phyloP scores from a whole-genome alignment of 2,329 filamentous ascomycete genomes.

The Ceratocystis albifundus region DNA sequence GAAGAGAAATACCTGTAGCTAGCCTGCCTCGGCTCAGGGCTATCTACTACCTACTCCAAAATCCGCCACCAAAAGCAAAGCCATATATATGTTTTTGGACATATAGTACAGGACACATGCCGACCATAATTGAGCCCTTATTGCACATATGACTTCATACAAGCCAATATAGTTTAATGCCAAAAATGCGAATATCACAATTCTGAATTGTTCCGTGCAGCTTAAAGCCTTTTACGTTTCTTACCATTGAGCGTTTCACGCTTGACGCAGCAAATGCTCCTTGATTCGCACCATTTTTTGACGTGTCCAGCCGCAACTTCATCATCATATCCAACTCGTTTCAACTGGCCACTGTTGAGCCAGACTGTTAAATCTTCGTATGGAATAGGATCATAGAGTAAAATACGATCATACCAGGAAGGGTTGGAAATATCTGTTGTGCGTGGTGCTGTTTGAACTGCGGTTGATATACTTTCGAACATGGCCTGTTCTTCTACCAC shows the following conservation, averaged over 20 bases:
- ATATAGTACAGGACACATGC: not conserved
- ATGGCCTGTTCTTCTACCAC: constrained; percentile 36
- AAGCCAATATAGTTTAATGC: not conserved
- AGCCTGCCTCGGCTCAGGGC: not conserved
- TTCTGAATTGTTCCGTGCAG: not conserved
- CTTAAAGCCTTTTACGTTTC: constrained; percentile 40
- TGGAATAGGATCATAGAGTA: constrained; percentile 84
- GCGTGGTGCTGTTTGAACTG: constrained; percentile 41
- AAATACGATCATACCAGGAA: constrained; percentile 84
- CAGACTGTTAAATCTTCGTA: constrained; percentile 75
- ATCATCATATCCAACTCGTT: constrained; percentile 50
- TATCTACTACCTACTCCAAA: not conserved
- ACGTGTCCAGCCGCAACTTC: constrained; percentile 55
- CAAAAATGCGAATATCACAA: not conserved
- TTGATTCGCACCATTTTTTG: constrained; percentile 81
- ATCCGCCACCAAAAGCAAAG: not conserved
- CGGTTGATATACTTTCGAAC: constrained; percentile 44
- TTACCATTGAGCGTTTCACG: constrained; percentile 43
- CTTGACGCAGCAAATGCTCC: constrained; percentile 75
- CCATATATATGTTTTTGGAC: not conserved
- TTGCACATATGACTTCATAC: not conserved
- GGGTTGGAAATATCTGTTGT: constrained; percentile 41
- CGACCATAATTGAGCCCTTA: not conserved
- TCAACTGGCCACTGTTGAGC: constrained; percentile 63
- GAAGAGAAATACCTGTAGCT: not conserved